Percentiles rank a stretch among this genome's conserved stretches.
phyloP scores from a whole-genome alignment of 2,329 filamentous ascomycete genomes.

The Hypoxylon sp. region DNA sequence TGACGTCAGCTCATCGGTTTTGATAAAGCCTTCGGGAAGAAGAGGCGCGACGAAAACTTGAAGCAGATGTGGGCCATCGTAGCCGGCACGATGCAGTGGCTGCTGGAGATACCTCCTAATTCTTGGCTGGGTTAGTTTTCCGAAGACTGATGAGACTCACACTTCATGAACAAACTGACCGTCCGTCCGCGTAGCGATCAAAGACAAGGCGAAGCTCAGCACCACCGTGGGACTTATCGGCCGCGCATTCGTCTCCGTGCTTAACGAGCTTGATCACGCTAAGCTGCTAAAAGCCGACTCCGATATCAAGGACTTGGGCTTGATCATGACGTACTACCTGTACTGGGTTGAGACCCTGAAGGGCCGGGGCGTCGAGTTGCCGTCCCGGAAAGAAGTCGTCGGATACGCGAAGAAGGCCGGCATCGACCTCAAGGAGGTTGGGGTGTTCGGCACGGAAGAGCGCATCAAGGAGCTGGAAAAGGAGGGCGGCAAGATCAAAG shows the following conservation, averaged over 20 bases:
- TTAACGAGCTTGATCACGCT: slow-evolving; percentile 42
- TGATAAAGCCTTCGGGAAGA: slow-evolving; percentile 41
- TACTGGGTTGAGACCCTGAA: slow-evolving; percentile 33
- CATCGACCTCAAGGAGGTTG: slow-evolving; percentile 36
- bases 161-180: slow-evolving; percentile 4
- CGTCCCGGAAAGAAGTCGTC: slow-evolving; percentile 36
- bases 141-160: not conserved
- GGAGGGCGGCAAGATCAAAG: slow-evolving; percentile 37
- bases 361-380: slow-evolving; percentile 24
- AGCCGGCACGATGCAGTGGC: slow-evolving; percentile 39
- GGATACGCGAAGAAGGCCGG: slow-evolving; percentile 43
- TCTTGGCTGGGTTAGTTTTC: slow-evolving; percentile 42
- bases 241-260: slow-evolving; percentile 32
- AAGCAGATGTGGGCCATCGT: slow-evolving; percentile 43
- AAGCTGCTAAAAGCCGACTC: slow-evolving; percentile 38
- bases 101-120: slow-evolving; percentile 31
- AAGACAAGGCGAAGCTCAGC: slow-evolving; percentile 30
- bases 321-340: slow-evolving; percentile 40
- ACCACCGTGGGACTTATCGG: slow-evolving; percentile 35
- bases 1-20: slow-evolving; percentile 34
- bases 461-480: slow-evolving; percentile 50
- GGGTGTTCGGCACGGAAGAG: slow-evolving; percentile 36
- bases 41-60: slow-evolving; percentile 37
- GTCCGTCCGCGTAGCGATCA: slow-evolving; percentile 20
- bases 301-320: slow-evolving; percentile 39